A percentile compares a stretch with the other conserved stretches of the same genome.
phyloP scores from a whole-genome alignment of 1,284 basidiomycete species.

The Microstroma glucosiphilum region DNA sequence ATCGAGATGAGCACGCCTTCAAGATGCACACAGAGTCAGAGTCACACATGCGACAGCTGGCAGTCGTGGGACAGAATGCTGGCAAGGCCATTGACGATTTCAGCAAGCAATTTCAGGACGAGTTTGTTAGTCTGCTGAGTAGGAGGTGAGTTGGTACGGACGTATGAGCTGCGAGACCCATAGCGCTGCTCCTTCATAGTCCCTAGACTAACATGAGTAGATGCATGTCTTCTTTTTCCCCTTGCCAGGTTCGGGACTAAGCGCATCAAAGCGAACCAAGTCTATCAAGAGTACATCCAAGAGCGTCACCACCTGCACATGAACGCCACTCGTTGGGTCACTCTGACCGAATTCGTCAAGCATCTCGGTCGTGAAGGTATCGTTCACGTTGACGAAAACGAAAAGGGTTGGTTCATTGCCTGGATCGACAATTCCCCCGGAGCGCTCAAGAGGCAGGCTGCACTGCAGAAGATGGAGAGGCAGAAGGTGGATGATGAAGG shows the following conservation, averaged over 20 bases:
- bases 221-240: not conserved
- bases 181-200: not conserved
- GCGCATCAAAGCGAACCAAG: conserved; percentile 66
- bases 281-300: conserved; percentile 96
- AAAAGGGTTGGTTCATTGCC: conserved; percentile 91
- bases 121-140: conserved; percentile 82
- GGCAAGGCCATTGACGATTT: conserved; percentile 85
- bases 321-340: conserved; percentile 97
- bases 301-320: conserved; percentile 94
- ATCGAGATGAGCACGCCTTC: conserved; percentile 48
- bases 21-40: conserved; percentile 69
- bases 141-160: conserved; percentile 58
- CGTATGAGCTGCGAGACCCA: not conserved
- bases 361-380: conserved; percentile 81
- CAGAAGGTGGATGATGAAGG: conserved; percentile 88
- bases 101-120: conserved; percentile 79
- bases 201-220: not conserved
- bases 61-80: conserved; percentile 86
- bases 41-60: conserved; percentile 87
- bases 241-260: conserved; percentile 36
- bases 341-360: conserved; percentile 86
- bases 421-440: conserved; percentile 97
- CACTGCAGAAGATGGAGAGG: conserved; percentile 89
- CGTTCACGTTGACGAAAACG: conserved; percentile 89
- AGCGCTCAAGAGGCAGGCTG: conserved; percentile 79